A percentile compares a stretch with the other conserved stretches of the same genome.
phyloP scores from a whole-genome alignment of 2,329 filamentous ascomycete species.

The Cyclaneusma minus region DNA sequence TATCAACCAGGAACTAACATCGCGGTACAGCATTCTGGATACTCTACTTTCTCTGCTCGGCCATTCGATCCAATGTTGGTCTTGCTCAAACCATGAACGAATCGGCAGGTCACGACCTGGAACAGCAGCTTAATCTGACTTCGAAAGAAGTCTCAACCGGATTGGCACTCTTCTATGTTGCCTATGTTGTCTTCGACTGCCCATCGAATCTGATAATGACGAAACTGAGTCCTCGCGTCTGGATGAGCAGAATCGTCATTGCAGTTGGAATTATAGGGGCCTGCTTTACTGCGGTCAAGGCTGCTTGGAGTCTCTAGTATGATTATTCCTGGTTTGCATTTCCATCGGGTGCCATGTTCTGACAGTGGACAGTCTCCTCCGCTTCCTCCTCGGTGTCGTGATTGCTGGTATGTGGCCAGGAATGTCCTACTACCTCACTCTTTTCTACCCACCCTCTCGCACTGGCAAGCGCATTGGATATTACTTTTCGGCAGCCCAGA shows the following conservation, averaged over 20 bases:
- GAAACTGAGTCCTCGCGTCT: slow-evolving; percentile 65
- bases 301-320: slow-evolving; percentile 78
- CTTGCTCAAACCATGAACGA: slow-evolving; percentile 91
- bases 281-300: slow-evolving; percentile 68
- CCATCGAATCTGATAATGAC: slow-evolving; percentile 86
- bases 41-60: slow-evolving; percentile 83
- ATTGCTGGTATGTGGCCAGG: slow-evolving; percentile 93
- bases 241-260: slow-evolving; percentile 86
- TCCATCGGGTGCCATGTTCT: no score
- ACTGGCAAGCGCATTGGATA: slow-evolving; percentile 79
- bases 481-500: slow-evolving; percentile 79
- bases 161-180: slow-evolving; percentile 78
- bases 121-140: slow-evolving; percentile 50
- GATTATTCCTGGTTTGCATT: slow-evolving; percentile 5
- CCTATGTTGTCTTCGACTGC: slow-evolving; percentile 79
- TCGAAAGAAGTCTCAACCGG: slow-evolving; percentile 70
- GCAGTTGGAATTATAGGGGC: slow-evolving; percentile 73
- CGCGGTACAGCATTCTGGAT: slow-evolving; percentile 71
- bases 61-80: slow-evolving; percentile 81
- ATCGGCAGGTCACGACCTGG: slow-evolving; percentile 56
- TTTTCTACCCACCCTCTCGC: slow-evolving; percentile 79
- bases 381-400: slow-evolving; percentile 71
- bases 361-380: slow-evolving; percentile 39
- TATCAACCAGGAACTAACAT: no score
- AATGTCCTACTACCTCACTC: slow-evolving; percentile 82